Base-by-base conservation (phyloP, 305 asterid species). In the Solanum hybrid region DNA sequence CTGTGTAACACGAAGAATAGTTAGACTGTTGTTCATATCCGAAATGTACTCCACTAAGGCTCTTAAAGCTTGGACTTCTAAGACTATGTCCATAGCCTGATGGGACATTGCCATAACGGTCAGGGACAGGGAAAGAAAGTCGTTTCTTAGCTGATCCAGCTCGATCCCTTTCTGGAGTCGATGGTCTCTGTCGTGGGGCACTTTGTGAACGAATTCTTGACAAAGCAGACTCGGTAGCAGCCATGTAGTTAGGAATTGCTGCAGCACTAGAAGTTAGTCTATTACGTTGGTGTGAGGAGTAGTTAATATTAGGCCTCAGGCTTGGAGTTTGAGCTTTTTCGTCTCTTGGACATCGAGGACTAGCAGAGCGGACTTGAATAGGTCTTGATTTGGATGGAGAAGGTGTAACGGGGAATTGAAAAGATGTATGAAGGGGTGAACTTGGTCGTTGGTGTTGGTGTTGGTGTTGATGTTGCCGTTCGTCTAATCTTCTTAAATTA, bases 201-300 rank as follows among this genome's bases (percentile, higher is more conserved):
- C 93, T 93, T 79, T 90, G 93, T 61, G 95, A 93, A 14, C 94
- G 86, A 33, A 87, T 77, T 72, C 92, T 90, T 57, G 94, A 92
- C 83, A 90, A 89, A 41, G 94, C 93, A 15, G 93, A 92, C 87
- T 93, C 92, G 2, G 93, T 93, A 20, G 94, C 92, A 85, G 93
- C 92, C 95, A 91, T 93, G 91, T 93, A 93, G 75, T 90, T 93
- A 24, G 95, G 95, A 70, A 89, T 72, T 79, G 92, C 27, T 75
- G 77, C 86, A 34, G 79, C 45, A 24, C 82, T 61, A 15, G 45
- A 34, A 51, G 38, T 51, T 38, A 33, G 72, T 26, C 91, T 91
- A 33, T 70, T 90, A 65, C 15, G 88, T 39, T 51, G 72, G 72
- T 20, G 11, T 61, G 84, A 89, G 39, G 77, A 78, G 90, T 90